These are phyloP conservation scores for Phyllosticta capitalensis DNA, from an alignment of 2,329 filamentous ascomycete species.

Conservation along the genomic window DNA sequence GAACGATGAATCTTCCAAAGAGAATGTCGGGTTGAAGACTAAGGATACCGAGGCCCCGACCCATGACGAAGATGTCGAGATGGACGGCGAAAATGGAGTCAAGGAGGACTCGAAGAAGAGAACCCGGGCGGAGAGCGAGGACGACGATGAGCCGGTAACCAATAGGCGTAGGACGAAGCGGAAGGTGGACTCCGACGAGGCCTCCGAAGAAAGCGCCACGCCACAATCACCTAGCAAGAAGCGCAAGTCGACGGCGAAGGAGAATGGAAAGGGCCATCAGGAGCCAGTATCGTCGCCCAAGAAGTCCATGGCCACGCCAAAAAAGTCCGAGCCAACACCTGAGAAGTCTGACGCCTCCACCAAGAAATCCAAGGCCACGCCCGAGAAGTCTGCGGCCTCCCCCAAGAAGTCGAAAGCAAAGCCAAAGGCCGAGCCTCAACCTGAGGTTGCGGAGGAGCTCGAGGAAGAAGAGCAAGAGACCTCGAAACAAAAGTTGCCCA, in stretches of 20 bases:
- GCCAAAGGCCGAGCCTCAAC: not conserved
- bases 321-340: too few relatives aligned
- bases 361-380: too few relatives aligned
- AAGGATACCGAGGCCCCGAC: slow-evolving; percentile 12
- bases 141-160: slow-evolving; percentile 27
- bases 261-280: not conserved
- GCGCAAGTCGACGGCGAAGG: slow-evolving; percentile 1
- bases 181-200: slow-evolving; percentile 6
- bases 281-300: slow-evolving; percentile 16
- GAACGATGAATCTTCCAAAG: not conserved
- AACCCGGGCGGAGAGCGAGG: slow-evolving; percentile 4
- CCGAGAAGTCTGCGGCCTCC: not conserved
- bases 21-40: slow-evolving; percentile 8
- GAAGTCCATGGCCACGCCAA: slow-evolving; percentile 12
- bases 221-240: not conserved
- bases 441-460: not conserved
- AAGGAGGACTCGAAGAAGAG: slow-evolving; percentile 7
- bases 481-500: not conserved
- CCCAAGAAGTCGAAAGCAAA: slow-evolving; percentile 10
- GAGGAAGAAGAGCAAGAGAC: not conserved
- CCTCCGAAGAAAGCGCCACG: slow-evolving; percentile 13
- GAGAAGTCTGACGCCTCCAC: too few relatives aligned
- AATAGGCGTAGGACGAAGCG: slow-evolving; percentile 25
- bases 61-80: slow-evolving; percentile 7
- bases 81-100: slow-evolving; percentile 1